Base-by-base conservation (phyloP, 176 grass and related monocot species). In the Tillandsia leiboldiana region DNA sequence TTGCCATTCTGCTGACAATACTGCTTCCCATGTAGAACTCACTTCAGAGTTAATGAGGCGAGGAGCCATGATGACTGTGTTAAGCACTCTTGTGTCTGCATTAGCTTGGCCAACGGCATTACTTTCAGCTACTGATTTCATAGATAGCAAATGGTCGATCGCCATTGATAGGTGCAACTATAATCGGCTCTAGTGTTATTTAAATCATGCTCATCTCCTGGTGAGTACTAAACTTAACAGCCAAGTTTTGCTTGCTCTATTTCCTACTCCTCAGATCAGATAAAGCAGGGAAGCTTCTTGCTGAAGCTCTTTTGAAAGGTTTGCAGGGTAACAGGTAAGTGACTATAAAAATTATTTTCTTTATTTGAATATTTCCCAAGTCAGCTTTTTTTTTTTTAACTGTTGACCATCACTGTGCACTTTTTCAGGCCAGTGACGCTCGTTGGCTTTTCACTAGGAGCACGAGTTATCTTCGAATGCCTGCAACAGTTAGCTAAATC, bases 241-340 rank as follows among this genome's bases (percentile, higher is more conserved):
- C 33, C 4, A 42, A 42, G 33, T 42, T 42, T 42, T 42, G 33
- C 3, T 7, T 42, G 0, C 33, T 7, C 5, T 42, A 42, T 42
- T 42, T 42, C 33, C 33, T 42, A 68, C 85, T 18, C 77, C 85
- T 18, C 77, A 97, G 94, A 74, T 86, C 94, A 68, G 94, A 99
- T 87, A 99, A 99, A 80, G 84, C 90, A 53, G 94, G 94, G 29
- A 99, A 82, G 77, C 91, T 90, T 68, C 86, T 99, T 69, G 94
- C 94, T 73, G 89, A 90, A 63, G 86, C 90, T 51, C 49, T 99
- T 56, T 56, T 90, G 23, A 93, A 84, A n/a, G 94, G 94, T 66
- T 87, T 86, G 80, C 94, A 99, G 81, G 89, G 94, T 82, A 93
- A 82, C 75, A 99, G 87, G 89, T 91, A 64, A 75, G 70, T 77